Conservation (phyloP, 768 basidiomycete genomes). For the Boletus edulis region DNA sequence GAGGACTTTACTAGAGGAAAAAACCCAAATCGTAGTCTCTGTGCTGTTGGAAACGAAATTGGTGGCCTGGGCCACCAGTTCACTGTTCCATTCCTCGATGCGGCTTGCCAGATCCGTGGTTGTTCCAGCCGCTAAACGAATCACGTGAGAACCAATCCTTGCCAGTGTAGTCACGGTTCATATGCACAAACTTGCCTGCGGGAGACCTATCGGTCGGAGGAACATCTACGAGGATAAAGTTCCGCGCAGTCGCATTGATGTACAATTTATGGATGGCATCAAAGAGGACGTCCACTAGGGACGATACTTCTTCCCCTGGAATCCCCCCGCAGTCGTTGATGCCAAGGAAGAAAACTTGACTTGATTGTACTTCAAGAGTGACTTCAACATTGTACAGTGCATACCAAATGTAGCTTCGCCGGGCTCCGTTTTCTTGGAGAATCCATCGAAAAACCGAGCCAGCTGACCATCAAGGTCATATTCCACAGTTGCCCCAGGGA, state of each 20-base stretch:
- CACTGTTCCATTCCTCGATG: constrained; percentile 6
- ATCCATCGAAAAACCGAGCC: background rate
- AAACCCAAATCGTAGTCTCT: background rate
- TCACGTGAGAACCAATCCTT: background rate
- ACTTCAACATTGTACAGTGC: background rate
- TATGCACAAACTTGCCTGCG: background rate
- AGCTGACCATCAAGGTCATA: constrained; percentile 7
- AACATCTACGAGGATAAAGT: constrained; percentile 14
- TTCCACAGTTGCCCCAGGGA: constrained; percentile 9
- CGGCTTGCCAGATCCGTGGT: background rate
- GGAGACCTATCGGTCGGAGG: constrained; percentile 14
- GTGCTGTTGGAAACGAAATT: background rate
- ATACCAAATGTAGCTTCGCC: constrained; percentile 1
- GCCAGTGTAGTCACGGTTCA: too few species aligned
- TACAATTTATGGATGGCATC: constrained; percentile 1
- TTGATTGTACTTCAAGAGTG: background rate
- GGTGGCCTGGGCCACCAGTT: background rate
- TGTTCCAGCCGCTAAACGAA: background rate
- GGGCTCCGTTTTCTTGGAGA: background rate
- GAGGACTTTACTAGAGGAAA: constrained; percentile 8
- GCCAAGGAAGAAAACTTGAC: constrained; percentile 8
- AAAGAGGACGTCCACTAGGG: background rate
- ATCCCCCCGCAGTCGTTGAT: constrained; percentile 12
- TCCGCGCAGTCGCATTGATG: background rate
- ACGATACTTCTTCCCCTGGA: background rate